Base-by-base conservation (phyloP, 192 early-diverging fungal genomes). In the Backusella psychrophila region DNA sequence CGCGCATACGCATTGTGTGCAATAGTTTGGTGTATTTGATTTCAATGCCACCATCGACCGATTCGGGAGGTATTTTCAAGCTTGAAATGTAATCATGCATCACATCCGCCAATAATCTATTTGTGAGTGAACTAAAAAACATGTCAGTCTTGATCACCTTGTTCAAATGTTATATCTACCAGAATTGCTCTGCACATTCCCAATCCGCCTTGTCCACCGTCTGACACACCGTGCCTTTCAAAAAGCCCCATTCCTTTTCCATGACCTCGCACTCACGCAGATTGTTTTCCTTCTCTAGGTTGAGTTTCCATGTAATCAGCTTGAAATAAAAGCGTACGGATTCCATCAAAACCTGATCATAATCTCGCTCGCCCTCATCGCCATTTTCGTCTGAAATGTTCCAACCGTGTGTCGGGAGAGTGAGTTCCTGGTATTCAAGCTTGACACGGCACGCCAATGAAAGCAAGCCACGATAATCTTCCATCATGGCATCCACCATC, bases 201-300 rank as follows among this genome's bases (percentile, higher is more conserved):
- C 87, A 78, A 63, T 94, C 90, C 6, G 92, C 92, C 46, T 91
- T 92, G 49, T 93, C 90, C 69, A 95, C 91, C 36, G 87, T 77
- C 21, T 85, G 88, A 67, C 93, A 92, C 9, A 96, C 84, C 11
- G 80, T 81, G 14, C 84, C 83, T 38, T 87, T 87, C 67, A 95
- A 75, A 69, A 92, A 93, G 19, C 91, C 86, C 94, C 94, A 97
- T 80, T 96, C 94, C 70, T 83, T 88, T 74, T 95, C 93, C 75
- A 97, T 82, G 19, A 93, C 80, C 78, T 94, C 96, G 71, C 92
- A 91, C 78, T 93, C 93, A 65, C 90, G 90, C 44, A 89, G 79
- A 39, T 82, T 86, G 3, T 80, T 81, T 71, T 89, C 89, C 71
- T 82, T 87, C 72, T 85, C 87, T 49, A 85, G 77, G 53, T 88